phyloP scores from a whole-genome alignment of 2,329 filamentous ascomycete genomes.

The Diaporthe citri region DNA sequence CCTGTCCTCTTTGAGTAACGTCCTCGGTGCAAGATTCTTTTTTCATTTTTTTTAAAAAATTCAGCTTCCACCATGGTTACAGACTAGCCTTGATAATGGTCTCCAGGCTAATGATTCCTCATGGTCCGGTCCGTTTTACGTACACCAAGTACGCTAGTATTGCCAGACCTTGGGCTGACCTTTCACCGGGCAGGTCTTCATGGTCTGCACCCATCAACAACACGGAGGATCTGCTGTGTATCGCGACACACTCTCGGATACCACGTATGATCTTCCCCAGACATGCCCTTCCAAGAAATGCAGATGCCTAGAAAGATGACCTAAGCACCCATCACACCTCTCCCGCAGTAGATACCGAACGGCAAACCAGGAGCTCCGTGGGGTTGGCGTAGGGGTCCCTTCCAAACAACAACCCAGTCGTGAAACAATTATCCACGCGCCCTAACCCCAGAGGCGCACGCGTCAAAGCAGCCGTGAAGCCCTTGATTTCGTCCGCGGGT shows the following conservation, averaged over 20 bases:
- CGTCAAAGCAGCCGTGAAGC: neutral
- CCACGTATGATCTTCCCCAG: conserved; percentile 10
- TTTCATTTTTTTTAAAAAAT: neutral
- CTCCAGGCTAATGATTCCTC: neutral
- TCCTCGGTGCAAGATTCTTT: neutral
- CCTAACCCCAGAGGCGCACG: neutral
- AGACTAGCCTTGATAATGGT: neutral
- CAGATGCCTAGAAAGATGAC: conserved; percentile 20
- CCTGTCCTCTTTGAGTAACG: neutral
- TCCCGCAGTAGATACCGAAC: neutral
- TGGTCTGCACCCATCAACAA: conserved; percentile 26
- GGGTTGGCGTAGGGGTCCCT: neutral
- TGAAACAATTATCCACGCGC: conserved; percentile 5
- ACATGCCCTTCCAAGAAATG: neutral
- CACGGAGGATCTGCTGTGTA: neutral
- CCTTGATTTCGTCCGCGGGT: neutral
- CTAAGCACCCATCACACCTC: conserved; percentile 13
- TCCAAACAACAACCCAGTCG: neutral
- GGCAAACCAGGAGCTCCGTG: neutral
- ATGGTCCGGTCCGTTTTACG: conserved; percentile 14
- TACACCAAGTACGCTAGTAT: neutral
- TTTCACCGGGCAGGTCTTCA: neutral
- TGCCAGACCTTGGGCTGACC: neutral
- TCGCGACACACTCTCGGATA: neutral
- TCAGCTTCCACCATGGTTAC: neutral